Evolutionary conservation across 169 alveolate species (phyloP).

Genomic region (Sarcocystis neurona): DNA sequence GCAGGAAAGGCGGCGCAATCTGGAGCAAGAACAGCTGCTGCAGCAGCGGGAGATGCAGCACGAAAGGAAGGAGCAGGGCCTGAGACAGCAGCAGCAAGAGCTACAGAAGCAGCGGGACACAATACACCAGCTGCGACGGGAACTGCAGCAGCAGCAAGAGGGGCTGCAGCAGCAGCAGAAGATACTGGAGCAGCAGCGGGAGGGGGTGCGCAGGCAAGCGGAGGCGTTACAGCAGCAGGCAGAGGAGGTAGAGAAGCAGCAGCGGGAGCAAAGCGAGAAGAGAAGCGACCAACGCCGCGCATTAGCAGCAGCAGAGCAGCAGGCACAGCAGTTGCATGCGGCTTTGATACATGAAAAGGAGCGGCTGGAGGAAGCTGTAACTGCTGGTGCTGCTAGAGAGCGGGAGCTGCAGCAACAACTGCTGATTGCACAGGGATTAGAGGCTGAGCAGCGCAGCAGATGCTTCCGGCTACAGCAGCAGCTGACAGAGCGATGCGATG

Average conservation of each 20-base stretch:
- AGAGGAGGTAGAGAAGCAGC: neutral
- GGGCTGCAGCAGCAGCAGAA: neutral
- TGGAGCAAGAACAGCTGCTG: neutral
- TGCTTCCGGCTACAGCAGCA: neutral
- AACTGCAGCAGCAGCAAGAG: neutral
- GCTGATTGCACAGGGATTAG: neutral
- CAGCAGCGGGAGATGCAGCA: neutral
- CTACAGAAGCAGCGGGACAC: neutral
- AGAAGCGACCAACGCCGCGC: too few relatives aligned
- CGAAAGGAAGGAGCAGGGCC: neutral
- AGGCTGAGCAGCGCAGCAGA: neutral
- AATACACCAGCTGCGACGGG: neutral
- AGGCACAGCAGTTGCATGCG: too few relatives aligned
- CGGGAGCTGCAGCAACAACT: neutral
- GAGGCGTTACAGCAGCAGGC: neutral
- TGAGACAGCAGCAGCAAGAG: neutral
- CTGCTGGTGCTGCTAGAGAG: neutral
- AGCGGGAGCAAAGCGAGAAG: neutral
- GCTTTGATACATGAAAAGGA: neutral
- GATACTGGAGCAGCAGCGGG: neutral
- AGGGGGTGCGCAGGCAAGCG: constrained; percentile 16
- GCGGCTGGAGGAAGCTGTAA: neutral
- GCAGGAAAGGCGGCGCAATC: neutral
- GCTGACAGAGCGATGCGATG: neutral
- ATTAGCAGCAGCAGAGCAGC: too few relatives aligned